Evolutionary conservation across 1,139 yeast species (phyloP).

Genomic region (Yamadazyma blattariae): DNA sequence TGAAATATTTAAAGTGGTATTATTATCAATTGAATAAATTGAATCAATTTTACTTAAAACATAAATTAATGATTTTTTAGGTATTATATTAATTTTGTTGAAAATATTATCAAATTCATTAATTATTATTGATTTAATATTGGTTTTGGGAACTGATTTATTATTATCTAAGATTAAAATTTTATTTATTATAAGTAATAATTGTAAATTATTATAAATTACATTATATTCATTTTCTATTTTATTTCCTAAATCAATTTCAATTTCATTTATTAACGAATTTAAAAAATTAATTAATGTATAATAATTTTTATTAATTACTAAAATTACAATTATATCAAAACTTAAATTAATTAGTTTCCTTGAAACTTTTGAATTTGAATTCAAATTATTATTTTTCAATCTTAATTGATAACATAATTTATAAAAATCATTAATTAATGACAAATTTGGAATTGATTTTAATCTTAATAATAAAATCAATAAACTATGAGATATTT

Average conservation of each 20-base stretch:
- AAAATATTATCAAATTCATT: conserved; percentile 1
- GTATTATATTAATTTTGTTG: not conserved
- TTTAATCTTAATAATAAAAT: conserved; percentile 35
- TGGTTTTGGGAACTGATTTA: not conserved
- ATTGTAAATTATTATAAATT: conserved; percentile 19
- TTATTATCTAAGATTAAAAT: conserved; percentile 4
- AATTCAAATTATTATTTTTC: conserved; percentile 8
- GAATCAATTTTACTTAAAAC: conserved; percentile 21
- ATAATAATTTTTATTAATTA: conserved; percentile 28
- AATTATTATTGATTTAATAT: not conserved
- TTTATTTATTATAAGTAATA: conserved; percentile 19
- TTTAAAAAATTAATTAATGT: conserved; percentile 27
- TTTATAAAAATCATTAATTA: conserved; percentile 41
- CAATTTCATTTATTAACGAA: conserved; percentile 13
- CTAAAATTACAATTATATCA: conserved; percentile 30
- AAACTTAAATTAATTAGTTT: conserved; percentile 31
- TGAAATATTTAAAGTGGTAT: conserved; percentile 2
- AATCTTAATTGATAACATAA: conserved; percentile 37
- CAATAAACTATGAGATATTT: conserved; percentile 17
- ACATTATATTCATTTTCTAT: conserved; percentile 3
- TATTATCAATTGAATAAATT: conserved; percentile 7
- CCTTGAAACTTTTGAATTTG: conserved; percentile 6
- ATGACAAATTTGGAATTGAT: conserved; percentile 33
- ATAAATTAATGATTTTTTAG: conserved; percentile 14
- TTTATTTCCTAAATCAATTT: not conserved